Evolutionary conservation across 208 protist species (phyloP).

Genomic region (Porcisia hertigi): DNA sequence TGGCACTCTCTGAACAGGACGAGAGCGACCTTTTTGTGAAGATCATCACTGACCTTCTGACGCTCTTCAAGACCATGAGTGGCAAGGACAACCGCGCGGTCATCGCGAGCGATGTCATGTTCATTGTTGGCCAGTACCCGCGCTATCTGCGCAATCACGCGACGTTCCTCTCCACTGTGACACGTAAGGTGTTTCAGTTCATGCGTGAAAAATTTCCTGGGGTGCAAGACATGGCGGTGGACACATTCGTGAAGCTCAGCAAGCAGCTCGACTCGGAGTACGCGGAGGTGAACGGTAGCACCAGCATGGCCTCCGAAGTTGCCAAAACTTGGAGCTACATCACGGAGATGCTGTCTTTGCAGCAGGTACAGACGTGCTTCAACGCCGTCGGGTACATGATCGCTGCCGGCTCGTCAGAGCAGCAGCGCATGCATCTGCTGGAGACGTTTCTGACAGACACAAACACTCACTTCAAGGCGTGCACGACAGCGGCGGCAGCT

Average conservation of each 20-base stretch:
- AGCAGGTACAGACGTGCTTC: constrained; percentile 97
- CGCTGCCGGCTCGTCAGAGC: constrained; percentile 36
- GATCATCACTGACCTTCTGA: constrained; percentile 98
- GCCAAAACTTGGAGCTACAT: constrained; percentile 83
- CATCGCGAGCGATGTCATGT: constrained; percentile 99
- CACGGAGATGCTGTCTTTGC: constrained; percentile 91
- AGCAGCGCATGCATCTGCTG: constrained; percentile 54
- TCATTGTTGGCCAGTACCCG: constrained; percentile 99
- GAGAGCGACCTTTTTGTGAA: constrained; percentile 98
- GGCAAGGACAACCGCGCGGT: constrained; percentile 98
- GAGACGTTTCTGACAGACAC: constrained; percentile 88
- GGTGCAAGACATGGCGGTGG: constrained; percentile 99
- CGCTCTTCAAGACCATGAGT: constrained; percentile 94
- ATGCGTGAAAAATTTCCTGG: constrained; percentile 99
- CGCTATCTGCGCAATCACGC: constrained; percentile 97
- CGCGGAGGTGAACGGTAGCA: constrained; percentile 31
- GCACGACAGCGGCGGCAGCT: constrained; percentile 58
- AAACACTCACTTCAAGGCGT: constrained; percentile 81
- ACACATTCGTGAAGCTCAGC: constrained; percentile 99
- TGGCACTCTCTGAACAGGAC: constrained; percentile 94
- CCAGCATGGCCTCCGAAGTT: constrained; percentile 93
- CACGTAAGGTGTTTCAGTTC: constrained; percentile 99
- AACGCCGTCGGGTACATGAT: constrained; percentile 97
- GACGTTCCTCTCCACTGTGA: constrained; percentile 98
- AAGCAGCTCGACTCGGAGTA: constrained; percentile 95